Conservation (phyloP, 2,329 filamentous ascomycete genomes). For the Gliomastix tumulicola region DNA sequence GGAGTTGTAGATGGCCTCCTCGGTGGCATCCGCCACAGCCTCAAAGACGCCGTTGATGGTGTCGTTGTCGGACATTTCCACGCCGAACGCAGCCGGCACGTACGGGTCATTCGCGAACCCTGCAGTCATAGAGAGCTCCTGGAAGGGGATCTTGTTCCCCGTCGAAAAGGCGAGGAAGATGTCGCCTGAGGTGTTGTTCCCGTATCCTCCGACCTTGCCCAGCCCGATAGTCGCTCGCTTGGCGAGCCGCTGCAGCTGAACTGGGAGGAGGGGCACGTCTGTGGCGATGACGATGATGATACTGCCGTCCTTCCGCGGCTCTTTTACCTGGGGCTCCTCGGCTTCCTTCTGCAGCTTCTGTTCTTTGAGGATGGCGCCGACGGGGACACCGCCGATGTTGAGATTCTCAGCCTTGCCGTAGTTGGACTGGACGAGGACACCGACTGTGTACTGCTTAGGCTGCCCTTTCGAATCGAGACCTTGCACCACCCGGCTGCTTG, state of each 20-base stretch:
- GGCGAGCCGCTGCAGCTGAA: slow-evolving; percentile 38
- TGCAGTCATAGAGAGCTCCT: slow-evolving; percentile 14
- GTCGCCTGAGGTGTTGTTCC: slow-evolving; percentile 56
- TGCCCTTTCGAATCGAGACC: slow-evolving; percentile 25
- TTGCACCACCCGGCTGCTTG: slow-evolving; percentile 48
- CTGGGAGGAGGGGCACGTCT: slow-evolving; percentile 20
- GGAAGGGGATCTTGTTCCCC: slow-evolving; percentile 37
- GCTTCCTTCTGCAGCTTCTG: slow-evolving; percentile 12
- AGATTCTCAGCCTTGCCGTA: slow-evolving; percentile 53
- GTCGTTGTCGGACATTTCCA: slow-evolving; percentile 27
- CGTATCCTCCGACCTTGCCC: slow-evolving; percentile 52
- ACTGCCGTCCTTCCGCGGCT: slow-evolving; percentile 24
- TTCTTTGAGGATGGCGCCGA: slow-evolving; percentile 51
- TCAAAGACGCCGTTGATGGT: slow-evolving; percentile 57
- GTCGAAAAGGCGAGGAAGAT: slow-evolving; percentile 64
- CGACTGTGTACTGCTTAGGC: slow-evolving; percentile 46
- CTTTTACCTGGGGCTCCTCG: slow-evolving; percentile 9
- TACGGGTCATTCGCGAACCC: slow-evolving; percentile 30
- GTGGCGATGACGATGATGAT: slow-evolving; percentile 24
- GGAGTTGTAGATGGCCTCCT: slow-evolving; percentile 61
- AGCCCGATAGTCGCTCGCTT: slow-evolving; percentile 56
- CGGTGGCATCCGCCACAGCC: slow-evolving; percentile 53
- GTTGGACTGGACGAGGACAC: slow-evolving; percentile 57
- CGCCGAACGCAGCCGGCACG: slow-evolving; percentile 21
- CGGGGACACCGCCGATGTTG: slow-evolving; percentile 51